Conservation (phyloP, 2,329 filamentous ascomycete genomes). For the Arthroderma sp. region DNA sequence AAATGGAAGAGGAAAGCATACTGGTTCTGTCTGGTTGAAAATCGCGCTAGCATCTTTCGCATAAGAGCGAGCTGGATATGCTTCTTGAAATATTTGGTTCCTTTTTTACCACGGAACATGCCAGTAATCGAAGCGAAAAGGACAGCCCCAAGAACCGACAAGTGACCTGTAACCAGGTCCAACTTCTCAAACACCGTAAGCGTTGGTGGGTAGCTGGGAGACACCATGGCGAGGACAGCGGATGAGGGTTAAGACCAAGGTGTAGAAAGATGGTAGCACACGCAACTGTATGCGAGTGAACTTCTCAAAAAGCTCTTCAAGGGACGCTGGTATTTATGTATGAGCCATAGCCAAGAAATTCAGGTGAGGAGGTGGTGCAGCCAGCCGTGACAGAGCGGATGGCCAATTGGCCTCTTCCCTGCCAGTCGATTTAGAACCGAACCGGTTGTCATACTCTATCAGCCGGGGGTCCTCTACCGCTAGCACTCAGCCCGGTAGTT, state of each 20-base stretch:
- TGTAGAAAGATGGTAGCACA: too few species aligned
- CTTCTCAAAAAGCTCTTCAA: too few species aligned
- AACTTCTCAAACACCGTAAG: conserved; percentile 24
- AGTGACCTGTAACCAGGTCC: conserved; percentile 17
- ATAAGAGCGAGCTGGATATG: conserved; percentile 22
- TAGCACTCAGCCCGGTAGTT: too few species aligned
- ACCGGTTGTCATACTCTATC: too few species aligned
- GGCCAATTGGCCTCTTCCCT: too few species aligned
- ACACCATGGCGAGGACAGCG: conserved; percentile 2
- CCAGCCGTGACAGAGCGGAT: too few species aligned
- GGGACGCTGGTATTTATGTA: too few species aligned
- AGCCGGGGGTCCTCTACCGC: too few species aligned
- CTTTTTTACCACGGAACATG: conserved; percentile 26
- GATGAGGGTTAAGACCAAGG: neutral
- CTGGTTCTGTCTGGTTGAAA: conserved; percentile 21
- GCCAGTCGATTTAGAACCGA: too few species aligned
- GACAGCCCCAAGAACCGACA: conserved; percentile 16
- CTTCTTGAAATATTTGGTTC: conserved; percentile 22
- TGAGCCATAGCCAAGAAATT: too few species aligned
- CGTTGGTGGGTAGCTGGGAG: conserved; percentile 9
- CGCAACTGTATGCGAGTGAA: too few species aligned
- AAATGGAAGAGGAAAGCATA: conserved; percentile 7
- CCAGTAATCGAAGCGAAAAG: conserved; percentile 23
- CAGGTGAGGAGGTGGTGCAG: too few species aligned
- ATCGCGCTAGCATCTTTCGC: conserved; percentile 16